Evolutionary conservation across 75 land plant species (phyloP).

Genomic region (Sequoia sempervirens): DNA sequence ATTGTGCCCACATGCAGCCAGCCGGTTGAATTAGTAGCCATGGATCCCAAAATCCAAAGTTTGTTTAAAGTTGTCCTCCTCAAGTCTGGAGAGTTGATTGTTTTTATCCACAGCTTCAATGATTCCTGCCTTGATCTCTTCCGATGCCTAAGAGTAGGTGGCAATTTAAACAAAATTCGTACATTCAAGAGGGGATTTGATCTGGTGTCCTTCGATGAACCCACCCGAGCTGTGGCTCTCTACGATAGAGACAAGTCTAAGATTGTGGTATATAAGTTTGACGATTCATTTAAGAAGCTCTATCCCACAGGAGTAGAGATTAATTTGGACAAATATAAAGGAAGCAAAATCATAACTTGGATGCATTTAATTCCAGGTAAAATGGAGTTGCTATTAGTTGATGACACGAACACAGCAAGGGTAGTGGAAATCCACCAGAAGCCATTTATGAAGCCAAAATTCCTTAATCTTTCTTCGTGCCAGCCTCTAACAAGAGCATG

Average conservation of each 20-base stretch:
- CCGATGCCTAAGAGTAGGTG: slow-evolving; percentile 10
- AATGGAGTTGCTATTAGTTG: slow-evolving; percentile 25
- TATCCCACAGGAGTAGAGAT: slow-evolving; percentile 18
- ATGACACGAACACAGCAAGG: slow-evolving; percentile 15
- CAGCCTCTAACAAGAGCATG: slow-evolving; percentile 20
- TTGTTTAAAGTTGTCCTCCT: slow-evolving; percentile 14
- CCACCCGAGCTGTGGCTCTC: slow-evolving; percentile 13
- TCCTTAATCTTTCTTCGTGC: background rate
- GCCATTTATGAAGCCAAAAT: slow-evolving; percentile 23
- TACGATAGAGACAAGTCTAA: background rate
- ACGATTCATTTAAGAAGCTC: slow-evolving; percentile 11
- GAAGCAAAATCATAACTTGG: slow-evolving; percentile 19
- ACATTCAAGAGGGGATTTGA: slow-evolving; percentile 16
- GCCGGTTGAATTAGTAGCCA: background rate
- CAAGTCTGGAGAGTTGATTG: slow-evolving; percentile 20
- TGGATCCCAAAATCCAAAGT: background rate
- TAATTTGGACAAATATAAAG: slow-evolving; percentile 6
- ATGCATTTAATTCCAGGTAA: slow-evolving; percentile 30
- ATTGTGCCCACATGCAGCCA: background rate
- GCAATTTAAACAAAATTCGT: background rate
- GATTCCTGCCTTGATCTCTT: slow-evolving; percentile 9
- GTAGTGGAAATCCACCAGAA: slow-evolving; percentile 16
- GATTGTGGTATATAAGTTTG: slow-evolving; percentile 17
- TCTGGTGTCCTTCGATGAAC: slow-evolving; percentile 26
- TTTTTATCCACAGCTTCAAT: slow-evolving; percentile 1